Conservation (phyloP, 768 basidiomycete genomes). For the Podaxis sp. region DNA sequence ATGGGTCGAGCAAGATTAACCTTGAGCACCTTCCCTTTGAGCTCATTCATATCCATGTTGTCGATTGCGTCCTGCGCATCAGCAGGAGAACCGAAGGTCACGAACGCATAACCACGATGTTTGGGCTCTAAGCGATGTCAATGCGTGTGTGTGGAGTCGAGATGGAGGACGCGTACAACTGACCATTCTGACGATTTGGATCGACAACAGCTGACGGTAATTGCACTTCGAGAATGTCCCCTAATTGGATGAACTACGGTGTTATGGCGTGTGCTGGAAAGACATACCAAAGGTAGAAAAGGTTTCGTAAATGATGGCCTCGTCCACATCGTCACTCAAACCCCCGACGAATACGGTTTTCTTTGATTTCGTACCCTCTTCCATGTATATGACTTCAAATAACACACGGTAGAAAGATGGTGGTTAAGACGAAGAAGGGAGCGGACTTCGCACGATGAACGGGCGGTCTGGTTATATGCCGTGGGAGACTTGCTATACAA, state of each 20-base stretch:
- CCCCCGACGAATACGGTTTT: conserved; percentile 87
- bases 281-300: conserved; percentile 86
- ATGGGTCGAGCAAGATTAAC: conserved; percentile 85
- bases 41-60: conserved; percentile 97
- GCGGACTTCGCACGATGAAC: conserved; percentile 39
- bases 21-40: conserved; percentile 72
- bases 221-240: conserved; percentile 91
- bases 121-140: conserved; percentile 55
- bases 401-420: conserved; percentile 8
- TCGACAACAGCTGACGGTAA: conserved; percentile 80
- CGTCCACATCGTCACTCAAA: conserved; percentile 81
- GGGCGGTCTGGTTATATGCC: conserved; percentile 19
- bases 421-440: conserved; percentile 30
- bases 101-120: conserved; percentile 92
- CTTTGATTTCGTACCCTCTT: conserved; percentile 82
- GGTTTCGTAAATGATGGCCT: conserved; percentile 68
- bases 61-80: conserved; percentile 97
- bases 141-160: neutral
- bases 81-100: conserved; percentile 75
- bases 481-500: conserved; percentile 13
- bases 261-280: conserved; percentile 5
- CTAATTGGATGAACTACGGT: conserved; percentile 39
- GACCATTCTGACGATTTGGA: conserved; percentile 50
- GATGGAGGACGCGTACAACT: conserved; percentile 1
- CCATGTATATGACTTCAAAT: conserved; percentile 44